Evolutionary conservation across 2,329 filamentous ascomycete species (phyloP).

Genomic region (Diaporthe citrichinensis): DNA sequence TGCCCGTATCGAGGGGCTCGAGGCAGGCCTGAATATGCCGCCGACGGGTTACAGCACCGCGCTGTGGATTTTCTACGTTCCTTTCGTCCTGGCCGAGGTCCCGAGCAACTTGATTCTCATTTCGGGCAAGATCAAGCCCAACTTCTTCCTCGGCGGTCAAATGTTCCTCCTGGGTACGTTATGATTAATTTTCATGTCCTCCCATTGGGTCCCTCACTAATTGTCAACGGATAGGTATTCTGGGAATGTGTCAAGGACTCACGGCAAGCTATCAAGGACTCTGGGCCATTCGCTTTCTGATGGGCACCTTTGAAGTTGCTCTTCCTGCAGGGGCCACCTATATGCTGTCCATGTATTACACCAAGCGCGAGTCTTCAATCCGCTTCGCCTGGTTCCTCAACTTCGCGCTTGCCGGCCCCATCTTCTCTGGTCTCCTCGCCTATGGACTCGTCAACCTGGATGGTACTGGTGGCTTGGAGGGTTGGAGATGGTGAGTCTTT

Average conservation of each 20-base stretch:
- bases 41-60: slow-evolving; percentile 58
- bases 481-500: slow-evolving; percentile 56
- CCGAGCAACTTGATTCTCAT: slow-evolving; percentile 62
- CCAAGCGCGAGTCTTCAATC: slow-evolving; percentile 46
- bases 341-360: slow-evolving; percentile 50
- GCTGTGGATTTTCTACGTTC: slow-evolving; percentile 60
- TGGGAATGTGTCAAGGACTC: slow-evolving; percentile 59
- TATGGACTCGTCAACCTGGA: slow-evolving; percentile 57
- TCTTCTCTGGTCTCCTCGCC: slow-evolving; percentile 58
- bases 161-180: slow-evolving; percentile 57
- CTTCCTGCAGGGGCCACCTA: slow-evolving; percentile 51
- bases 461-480: slow-evolving; percentile 54
- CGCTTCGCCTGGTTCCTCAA: slow-evolving; percentile 52
- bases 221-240: slow-evolving; percentile 49
- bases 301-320: slow-evolving; percentile 40
- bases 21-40: slow-evolving; percentile 58
- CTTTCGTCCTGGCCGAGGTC: slow-evolving; percentile 60
- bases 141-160: slow-evolving; percentile 54
- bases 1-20: slow-evolving; percentile 59
- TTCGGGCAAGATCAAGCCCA: slow-evolving; percentile 54
- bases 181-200: background rate
- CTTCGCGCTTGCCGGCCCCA: slow-evolving; percentile 55
- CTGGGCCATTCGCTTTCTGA: slow-evolving; percentile 45
- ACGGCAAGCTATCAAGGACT: slow-evolving; percentile 56
- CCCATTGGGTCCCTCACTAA: slow-evolving; percentile 20